Evolutionary conservation across 345 rosid genomes (phyloP).

Genomic region (Psidium friedrichsthalianum): DNA sequence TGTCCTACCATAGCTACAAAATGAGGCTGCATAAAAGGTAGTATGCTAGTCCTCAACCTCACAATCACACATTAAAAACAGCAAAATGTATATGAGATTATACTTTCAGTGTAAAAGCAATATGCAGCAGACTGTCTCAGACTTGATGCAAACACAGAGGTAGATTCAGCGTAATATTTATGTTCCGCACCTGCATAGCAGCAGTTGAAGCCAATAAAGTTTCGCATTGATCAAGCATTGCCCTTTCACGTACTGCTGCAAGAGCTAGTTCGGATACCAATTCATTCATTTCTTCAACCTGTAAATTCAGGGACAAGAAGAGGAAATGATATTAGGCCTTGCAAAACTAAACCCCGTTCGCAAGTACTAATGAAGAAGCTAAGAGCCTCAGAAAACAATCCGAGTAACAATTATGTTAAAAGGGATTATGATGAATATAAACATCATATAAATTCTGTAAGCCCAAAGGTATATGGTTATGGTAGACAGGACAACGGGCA

Average conservation of each 20-base stretch:
- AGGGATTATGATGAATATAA: background rate
- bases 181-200: constrained; percentile 44
- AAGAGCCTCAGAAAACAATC: background rate
- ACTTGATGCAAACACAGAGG: background rate
- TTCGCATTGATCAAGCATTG: constrained; percentile 59
- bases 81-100: background rate
- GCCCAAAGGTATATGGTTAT: background rate
- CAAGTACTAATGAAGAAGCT: background rate
- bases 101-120: background rate
- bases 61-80: background rate
- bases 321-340: background rate
- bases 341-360: background rate
- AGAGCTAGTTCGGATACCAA: constrained; percentile 59
- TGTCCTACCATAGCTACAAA: background rate
- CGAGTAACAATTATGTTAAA: background rate
- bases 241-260: constrained; percentile 37
- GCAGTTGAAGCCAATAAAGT: constrained; percentile 53
- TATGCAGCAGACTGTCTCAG: background rate
- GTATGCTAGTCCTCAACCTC: background rate
- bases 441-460: background rate
- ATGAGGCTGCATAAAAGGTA: background rate
- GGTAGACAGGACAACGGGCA: background rate
- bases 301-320: background rate
- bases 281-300: constrained; percentile 49
- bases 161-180: background rate